A percentile compares a stretch with the other conserved stretches of the same genome.
Evolutionary conservation across 208 protist species (phyloP).

Genomic region (Crithidia brevicula): DNA sequence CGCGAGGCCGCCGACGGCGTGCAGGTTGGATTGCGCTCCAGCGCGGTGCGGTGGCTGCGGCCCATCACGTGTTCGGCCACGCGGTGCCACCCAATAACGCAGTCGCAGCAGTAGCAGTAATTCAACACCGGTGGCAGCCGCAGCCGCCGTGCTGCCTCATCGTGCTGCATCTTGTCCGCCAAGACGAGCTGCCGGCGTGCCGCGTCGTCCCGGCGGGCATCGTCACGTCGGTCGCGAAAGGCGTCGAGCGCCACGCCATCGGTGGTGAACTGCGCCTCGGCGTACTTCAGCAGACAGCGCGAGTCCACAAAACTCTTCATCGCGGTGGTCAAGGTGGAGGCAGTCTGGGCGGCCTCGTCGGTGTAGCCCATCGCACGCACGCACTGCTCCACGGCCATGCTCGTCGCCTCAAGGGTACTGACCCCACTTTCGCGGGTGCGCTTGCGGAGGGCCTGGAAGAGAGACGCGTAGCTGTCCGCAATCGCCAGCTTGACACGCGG

Average conservation of each 20-base stretch:
- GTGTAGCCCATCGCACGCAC: conserved; percentile 38
- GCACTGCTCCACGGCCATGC: conserved; percentile 80
- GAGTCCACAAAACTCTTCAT: conserved; percentile 86
- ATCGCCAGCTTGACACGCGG: conserved; percentile 68
- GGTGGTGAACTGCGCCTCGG: conserved; percentile 47
- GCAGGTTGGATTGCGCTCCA: conserved; percentile 40
- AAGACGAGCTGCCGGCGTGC: conserved; percentile 34
- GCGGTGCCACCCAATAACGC: conserved; percentile 70
- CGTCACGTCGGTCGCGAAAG: conserved; percentile 50
- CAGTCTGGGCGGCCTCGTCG: conserved; percentile 8
- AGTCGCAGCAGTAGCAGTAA: conserved; percentile 85
- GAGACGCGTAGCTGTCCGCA: conserved; percentile 50
- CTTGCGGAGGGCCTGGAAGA: conserved; percentile 77
- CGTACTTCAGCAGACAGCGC: conserved; percentile 74
- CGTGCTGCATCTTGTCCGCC: conserved; percentile 24
- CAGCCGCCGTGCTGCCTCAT: conserved; percentile 31
- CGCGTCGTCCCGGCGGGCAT: conserved; percentile 35
- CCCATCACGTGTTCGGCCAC: conserved; percentile 81
- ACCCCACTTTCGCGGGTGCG: conserved; percentile 71
- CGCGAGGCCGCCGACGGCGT: conserved; percentile 39
- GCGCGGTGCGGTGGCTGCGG: conserved; percentile 36
- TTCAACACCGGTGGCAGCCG: conserved; percentile 76
- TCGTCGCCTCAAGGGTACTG: conserved; percentile 82
- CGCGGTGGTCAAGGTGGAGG: conserved; percentile 32
- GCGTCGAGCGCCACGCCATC: conserved; percentile 33